phyloP scores from a whole-genome alignment of 1,284 basidiomycete species.

The Cutaneotrichosporon daszewskae region DNA sequence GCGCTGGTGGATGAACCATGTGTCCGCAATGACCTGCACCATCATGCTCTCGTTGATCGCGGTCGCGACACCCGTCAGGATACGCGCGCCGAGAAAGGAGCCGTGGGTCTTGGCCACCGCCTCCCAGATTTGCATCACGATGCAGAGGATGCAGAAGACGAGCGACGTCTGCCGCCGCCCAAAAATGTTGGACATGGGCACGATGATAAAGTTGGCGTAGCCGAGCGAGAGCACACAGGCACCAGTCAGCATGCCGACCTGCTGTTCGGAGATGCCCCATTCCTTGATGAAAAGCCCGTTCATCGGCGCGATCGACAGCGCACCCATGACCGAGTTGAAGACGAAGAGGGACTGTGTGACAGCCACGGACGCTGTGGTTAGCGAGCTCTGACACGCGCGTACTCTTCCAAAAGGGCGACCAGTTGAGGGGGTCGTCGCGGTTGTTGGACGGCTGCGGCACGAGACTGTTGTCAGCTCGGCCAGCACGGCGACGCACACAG shows the following conservation, averaged over 20 bases:
- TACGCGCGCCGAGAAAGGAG: constrained; percentile 3
- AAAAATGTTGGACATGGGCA: constrained; percentile 17
- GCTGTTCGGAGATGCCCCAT: not conserved
- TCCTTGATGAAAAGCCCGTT: constrained; percentile 6
- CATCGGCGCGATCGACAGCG: constrained; percentile 13
- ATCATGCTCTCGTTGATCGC: constrained; percentile 10
- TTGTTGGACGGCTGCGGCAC: too few species aligned
- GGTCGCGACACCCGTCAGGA: constrained; percentile 12
- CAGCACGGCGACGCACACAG: constrained; percentile 3
- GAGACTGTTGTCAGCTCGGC: too few species aligned
- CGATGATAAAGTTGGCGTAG: constrained; percentile 16
- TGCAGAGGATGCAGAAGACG: constrained; percentile 1
- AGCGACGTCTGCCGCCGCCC: constrained; percentile 10
- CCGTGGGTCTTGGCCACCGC: constrained; percentile 5
- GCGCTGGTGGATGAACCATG: constrained; percentile 18
- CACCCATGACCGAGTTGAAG: constrained; percentile 6
- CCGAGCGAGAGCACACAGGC: constrained; percentile 10
- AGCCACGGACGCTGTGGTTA: too few species aligned
- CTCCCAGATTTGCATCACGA: constrained; percentile 13
- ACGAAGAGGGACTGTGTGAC: constrained; percentile 10
- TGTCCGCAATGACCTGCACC: constrained; percentile 14
- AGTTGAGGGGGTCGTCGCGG: too few species aligned
- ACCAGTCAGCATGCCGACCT: constrained; percentile 13
- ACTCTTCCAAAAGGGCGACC: too few species aligned
- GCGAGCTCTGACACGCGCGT: too few species aligned